These are phyloP conservation scores for Vigna hirtella DNA, from an alignment of 306 rosid species.

Conservation along the genomic window DNA sequence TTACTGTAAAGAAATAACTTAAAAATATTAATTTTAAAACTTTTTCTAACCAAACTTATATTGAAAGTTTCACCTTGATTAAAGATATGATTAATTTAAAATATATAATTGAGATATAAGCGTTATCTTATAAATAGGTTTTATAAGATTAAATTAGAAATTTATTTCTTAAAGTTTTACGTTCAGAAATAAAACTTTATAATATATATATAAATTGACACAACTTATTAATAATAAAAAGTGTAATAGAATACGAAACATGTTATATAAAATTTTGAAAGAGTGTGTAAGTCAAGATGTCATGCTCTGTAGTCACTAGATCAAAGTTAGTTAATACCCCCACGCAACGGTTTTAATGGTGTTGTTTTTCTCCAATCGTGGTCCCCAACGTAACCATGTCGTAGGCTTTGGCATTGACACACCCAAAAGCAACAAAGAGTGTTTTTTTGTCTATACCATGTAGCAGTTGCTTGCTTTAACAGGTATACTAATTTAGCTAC, in stretches of 20 bases:
- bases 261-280: neutral
- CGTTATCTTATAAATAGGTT: too few relatives aligned
- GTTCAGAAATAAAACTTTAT: too few relatives aligned
- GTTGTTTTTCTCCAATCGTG: neutral
- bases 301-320: neutral
- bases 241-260: neutral
- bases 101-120: too few relatives aligned
- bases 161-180: too few relatives aligned
- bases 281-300: neutral
- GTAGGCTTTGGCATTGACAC: neutral
- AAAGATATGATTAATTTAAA: too few relatives aligned
- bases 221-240: too few relatives aligned
- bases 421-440: neutral
- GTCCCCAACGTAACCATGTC: neutral
- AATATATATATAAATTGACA: too few relatives aligned
- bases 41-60: too few relatives aligned
- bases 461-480: neutral
- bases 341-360: neutral
- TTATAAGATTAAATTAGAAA: too few relatives aligned
- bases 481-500: conserved; percentile 18
- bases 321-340: conserved; percentile 12
- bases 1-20: neutral
- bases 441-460: neutral
- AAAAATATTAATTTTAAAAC: neutral
- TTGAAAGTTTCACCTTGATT: too few relatives aligned